Evolutionary conservation across 306 rosid genomes (phyloP).

Genomic region (Coriaria nepalensis): DNA sequence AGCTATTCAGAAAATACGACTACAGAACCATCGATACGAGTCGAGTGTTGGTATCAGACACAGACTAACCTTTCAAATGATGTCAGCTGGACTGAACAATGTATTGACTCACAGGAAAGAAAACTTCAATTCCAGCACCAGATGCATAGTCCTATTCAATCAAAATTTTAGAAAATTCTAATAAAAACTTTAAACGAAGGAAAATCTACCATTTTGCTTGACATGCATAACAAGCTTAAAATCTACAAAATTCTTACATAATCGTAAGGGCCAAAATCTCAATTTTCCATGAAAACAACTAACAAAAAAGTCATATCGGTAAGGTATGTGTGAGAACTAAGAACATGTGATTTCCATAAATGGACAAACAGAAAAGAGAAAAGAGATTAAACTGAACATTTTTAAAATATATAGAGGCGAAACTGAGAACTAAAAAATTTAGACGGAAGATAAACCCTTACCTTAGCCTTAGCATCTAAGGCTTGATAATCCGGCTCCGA

Average conservation of each 20-base stretch:
- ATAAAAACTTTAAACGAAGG: too few species aligned
- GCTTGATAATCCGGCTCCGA: conserved; percentile 86
- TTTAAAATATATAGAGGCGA: background rate
- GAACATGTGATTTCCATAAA: too few species aligned
- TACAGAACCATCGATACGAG: too few species aligned
- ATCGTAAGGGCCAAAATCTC: too few species aligned
- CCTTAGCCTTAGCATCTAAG: conserved; percentile 56
- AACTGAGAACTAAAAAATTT: background rate
- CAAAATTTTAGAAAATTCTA: background rate
- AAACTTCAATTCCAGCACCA: conserved; percentile 58
- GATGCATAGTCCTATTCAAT: conserved; percentile 43
- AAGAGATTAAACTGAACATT: background rate
- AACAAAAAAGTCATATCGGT: too few species aligned
- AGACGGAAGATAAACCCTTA: conserved; percentile 8
- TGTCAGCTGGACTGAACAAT: conserved; percentile 61
- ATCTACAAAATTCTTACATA: too few species aligned
- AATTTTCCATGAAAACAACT: too few species aligned
- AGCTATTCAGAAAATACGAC: too few species aligned
- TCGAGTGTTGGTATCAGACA: too few species aligned
- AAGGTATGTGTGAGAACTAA: too few species aligned
- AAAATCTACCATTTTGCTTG: background rate
- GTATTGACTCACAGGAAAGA: conserved; percentile 87
- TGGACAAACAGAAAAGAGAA: too few species aligned
- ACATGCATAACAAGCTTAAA: too few species aligned
- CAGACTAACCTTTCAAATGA: conserved; percentile 52